Conservation (phyloP, 1,284 basidiomycete genomes). For the Papiliotrema terrestris region DNA sequence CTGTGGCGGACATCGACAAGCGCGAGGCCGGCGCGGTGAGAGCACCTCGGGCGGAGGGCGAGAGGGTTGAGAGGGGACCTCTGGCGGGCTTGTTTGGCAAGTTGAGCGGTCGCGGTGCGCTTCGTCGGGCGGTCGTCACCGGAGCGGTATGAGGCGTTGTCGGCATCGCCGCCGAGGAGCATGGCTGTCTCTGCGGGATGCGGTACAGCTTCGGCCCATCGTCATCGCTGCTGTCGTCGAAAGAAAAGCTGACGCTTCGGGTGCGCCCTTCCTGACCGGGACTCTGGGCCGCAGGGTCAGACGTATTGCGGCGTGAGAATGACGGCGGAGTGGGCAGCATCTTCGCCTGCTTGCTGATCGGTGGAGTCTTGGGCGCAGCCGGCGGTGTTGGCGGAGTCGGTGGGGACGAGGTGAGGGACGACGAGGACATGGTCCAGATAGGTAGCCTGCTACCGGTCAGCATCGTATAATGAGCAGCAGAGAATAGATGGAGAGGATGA, state of each 20-base stretch:
- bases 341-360: slow-evolving; percentile 7
- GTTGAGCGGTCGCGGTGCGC: not conserved
- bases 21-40: slow-evolving; percentile 12
- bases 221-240: not conserved
- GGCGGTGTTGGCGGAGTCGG: slow-evolving; percentile 2
- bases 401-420: slow-evolving; percentile 1
- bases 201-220: slow-evolving; percentile 8
- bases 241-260: slow-evolving; percentile 5
- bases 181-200: slow-evolving; percentile 15
- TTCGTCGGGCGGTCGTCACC: not conserved
- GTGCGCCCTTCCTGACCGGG: too few species aligned
- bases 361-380: slow-evolving; percentile 8
- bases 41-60: slow-evolving; percentile 1
- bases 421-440: not conserved
- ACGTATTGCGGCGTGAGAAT: slow-evolving; percentile 16
- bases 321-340: slow-evolving; percentile 29
- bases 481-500: too few species aligned
- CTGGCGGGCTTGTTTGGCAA: not conserved
- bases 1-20: slow-evolving; percentile 22
- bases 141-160: not conserved
- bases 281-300: not conserved
- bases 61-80: not conserved
- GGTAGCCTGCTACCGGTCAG: not conserved
- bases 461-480: too few species aligned
- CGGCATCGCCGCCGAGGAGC: not conserved